A percentile compares a stretch with the other conserved stretches of the same genome.
These are phyloP conservation scores for Talaromyces adpressus DNA, from an alignment of 495 filamentous ascomycete species.

Conservation along the genomic window DNA sequence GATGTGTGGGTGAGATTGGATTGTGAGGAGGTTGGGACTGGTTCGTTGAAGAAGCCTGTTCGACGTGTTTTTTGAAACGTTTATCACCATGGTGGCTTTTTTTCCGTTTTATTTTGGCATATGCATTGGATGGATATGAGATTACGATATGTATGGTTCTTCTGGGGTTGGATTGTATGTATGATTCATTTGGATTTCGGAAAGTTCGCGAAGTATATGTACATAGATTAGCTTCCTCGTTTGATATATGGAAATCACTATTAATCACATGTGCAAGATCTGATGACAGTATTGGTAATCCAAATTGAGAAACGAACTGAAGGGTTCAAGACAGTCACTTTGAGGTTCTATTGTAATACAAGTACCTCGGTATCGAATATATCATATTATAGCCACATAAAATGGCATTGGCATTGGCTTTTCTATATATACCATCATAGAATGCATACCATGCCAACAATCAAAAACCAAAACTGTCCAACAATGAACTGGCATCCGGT, in stretches of 20 bases:
- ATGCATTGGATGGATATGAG: background rate
- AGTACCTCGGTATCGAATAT: background rate
- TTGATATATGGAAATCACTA: too few species aligned
- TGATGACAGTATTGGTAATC: too few species aligned
- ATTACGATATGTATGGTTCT: constrained; percentile 11
- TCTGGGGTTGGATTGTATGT: constrained; percentile 17
- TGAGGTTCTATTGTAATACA: background rate
- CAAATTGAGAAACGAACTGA: background rate
- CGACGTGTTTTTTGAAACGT: background rate
- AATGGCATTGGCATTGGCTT: background rate
- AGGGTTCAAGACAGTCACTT: background rate
- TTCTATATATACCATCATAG: background rate
- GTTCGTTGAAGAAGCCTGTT: background rate
- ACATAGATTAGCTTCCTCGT: too few species aligned
- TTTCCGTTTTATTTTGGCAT: background rate
- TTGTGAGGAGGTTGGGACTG: constrained; percentile 15
- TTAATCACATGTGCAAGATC: too few species aligned
- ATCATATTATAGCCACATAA: background rate
- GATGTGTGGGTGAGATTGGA: constrained; percentile 29
- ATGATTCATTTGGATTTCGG: constrained; percentile 1
- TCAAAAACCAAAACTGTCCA: constrained; percentile 74
- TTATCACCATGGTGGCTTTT: background rate
- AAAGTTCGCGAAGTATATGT: background rate
- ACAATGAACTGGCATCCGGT: constrained; percentile 73
- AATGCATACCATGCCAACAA: background rate